Conservation (phyloP, 2,329 filamentous ascomycete genomes). For the Atkinsonella texensis region DNA sequence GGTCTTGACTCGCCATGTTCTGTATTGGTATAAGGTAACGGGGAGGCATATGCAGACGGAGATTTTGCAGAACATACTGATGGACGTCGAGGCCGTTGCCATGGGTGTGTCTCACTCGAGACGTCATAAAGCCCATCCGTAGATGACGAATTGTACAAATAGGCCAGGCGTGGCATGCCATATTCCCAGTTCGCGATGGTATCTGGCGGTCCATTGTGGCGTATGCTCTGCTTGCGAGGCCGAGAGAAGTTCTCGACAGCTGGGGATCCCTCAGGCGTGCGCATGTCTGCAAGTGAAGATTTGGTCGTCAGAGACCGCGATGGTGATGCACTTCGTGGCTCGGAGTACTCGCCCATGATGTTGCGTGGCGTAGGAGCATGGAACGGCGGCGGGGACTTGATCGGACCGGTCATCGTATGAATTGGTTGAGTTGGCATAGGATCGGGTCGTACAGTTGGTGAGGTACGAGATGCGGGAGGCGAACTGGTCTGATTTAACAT, state of each 20-base stretch:
- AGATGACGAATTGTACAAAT: slow-evolving; percentile 11
- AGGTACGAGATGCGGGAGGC: not conserved
- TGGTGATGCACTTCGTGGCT: slow-evolving; percentile 19
- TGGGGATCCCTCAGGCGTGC: slow-evolving; percentile 23
- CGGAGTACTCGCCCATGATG: slow-evolving; percentile 4
- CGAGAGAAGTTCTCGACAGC: slow-evolving; percentile 47
- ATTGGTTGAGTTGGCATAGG: not conserved
- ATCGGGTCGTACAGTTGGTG: slow-evolving; percentile 4
- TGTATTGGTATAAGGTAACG: slow-evolving; percentile 25
- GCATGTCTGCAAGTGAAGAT: slow-evolving; percentile 21
- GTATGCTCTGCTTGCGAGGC: slow-evolving; percentile 41
- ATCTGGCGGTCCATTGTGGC: slow-evolving; percentile 21
- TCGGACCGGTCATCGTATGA: not conserved
- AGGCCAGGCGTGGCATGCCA: slow-evolving; percentile 16
- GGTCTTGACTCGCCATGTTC: slow-evolving; percentile 26
- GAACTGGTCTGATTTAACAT: slow-evolving; percentile 10
- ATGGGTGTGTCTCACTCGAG: slow-evolving; percentile 19
- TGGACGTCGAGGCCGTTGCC: slow-evolving; percentile 32
- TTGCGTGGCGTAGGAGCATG: slow-evolving; percentile 8
- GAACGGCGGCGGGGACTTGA: slow-evolving; percentile 6
- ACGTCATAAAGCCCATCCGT: slow-evolving; percentile 20
- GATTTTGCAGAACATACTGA: slow-evolving; percentile 38
- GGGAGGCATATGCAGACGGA: slow-evolving; percentile 32
- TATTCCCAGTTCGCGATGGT: slow-evolving; percentile 15
- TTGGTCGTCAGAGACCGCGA: slow-evolving; percentile 18